Evolutionary conservation across 2,329 filamentous ascomycete species (phyloP).

Genomic region (Tolypocladium ovalisporum): DNA sequence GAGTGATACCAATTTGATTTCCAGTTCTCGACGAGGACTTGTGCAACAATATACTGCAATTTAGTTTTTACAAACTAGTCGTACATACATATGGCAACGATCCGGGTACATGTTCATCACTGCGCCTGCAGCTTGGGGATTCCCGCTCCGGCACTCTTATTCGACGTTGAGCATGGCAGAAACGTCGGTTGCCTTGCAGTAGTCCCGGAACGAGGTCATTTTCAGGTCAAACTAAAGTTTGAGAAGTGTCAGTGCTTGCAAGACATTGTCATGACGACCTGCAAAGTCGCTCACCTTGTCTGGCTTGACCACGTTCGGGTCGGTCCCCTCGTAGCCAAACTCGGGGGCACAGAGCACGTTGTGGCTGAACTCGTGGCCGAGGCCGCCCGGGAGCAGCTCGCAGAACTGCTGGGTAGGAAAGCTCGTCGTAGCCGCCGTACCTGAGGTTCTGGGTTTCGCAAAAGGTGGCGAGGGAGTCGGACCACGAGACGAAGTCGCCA

Average conservation of each 20-base stretch:
- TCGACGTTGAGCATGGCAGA: background rate
- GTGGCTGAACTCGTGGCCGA: background rate
- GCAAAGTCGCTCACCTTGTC: background rate
- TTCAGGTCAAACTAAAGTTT: background rate
- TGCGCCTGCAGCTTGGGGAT: background rate
- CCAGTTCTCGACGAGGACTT: background rate
- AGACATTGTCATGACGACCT: background rate
- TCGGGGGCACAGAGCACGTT: background rate
- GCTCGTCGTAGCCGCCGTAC: background rate
- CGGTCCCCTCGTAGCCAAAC: background rate
- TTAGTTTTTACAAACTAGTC: background rate
- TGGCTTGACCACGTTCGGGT: background rate
- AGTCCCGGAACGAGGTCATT: background rate
- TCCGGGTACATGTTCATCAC: too few relatives aligned
- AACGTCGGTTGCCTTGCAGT: background rate
- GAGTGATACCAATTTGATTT: conserved; percentile 6
- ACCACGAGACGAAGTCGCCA: background rate
- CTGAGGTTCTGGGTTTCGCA: background rate
- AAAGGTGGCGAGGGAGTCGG: background rate
- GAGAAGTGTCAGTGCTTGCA: background rate
- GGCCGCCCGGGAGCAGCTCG: background rate
- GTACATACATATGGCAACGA: background rate
- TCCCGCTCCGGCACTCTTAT: background rate
- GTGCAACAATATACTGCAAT: background rate
- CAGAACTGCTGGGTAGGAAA: background rate